Conservation (phyloP, 345 rosid species). For the Pistacia atlantica region DNA sequence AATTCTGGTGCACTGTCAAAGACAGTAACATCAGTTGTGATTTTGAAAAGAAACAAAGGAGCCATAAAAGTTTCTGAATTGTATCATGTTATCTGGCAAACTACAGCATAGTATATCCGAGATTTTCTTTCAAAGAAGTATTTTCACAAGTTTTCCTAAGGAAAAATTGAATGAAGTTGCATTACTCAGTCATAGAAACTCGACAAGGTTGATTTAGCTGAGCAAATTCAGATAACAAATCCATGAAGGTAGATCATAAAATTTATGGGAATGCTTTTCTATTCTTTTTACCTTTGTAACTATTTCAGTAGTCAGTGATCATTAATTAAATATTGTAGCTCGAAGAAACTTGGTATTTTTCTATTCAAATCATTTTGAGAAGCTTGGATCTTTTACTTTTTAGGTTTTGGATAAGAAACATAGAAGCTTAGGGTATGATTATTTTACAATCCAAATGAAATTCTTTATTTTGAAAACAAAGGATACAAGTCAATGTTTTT, state of each 20-base stretch:
- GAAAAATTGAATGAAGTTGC: not conserved
- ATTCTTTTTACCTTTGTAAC: no score
- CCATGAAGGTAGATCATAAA: no score
- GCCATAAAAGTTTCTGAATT: not conserved
- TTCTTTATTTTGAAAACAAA: not conserved
- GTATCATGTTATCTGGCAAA: conserved; percentile 1
- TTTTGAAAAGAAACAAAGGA: not conserved
- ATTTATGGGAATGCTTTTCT: no score
- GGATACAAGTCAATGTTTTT: no score
- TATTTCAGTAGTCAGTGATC: no score
- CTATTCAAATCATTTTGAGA: no score
- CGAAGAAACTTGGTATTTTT: no score
- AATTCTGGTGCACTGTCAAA: conserved; percentile 64
- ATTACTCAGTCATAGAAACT: not conserved
- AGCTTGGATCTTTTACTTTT: no score
- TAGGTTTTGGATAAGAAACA: not conserved
- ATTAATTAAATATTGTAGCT: no score
- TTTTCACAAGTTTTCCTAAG: not conserved
- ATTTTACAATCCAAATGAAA: not conserved
- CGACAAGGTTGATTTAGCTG: no score
- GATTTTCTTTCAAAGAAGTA: not conserved
- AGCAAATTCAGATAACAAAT: no score
- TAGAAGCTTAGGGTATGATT: not conserved
- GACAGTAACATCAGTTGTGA: conserved; percentile 24
- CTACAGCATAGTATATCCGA: not conserved